Percentiles rank a stretch among this genome's conserved stretches.
Conservation (phyloP, 2,329 filamentous ascomycete genomes). For the Pestalotiopsis fici region DNA sequence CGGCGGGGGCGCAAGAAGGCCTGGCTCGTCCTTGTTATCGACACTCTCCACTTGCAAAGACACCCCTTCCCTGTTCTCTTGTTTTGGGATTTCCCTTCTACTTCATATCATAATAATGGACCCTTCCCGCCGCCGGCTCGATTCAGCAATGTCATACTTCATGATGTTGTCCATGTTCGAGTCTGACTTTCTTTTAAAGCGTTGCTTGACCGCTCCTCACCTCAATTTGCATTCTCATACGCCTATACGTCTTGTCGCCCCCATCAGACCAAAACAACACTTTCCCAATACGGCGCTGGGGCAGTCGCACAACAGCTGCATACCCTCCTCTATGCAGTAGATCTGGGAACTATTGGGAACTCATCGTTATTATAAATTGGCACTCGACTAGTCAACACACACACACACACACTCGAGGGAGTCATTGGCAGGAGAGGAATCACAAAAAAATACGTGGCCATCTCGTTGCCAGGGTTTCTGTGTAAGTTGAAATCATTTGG, state of each 20-base stretch:
- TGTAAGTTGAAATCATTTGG: not conserved
- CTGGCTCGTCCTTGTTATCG: conserved; percentile 9
- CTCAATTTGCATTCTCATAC: not conserved
- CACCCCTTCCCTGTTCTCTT: conserved; percentile 12
- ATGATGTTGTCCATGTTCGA: conserved; percentile 9
- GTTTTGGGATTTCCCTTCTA: conserved; percentile 14
- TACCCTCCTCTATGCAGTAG: not conserved
- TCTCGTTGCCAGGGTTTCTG: not conserved
- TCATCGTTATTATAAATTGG: not conserved
- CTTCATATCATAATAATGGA: conserved; percentile 8
- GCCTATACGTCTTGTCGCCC: not conserved
- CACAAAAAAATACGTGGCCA: not conserved
- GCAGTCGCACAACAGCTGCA: not conserved
- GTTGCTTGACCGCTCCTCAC: not conserved
- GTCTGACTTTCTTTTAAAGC: not conserved
- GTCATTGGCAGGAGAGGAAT: not conserved
- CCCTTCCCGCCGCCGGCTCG: not conserved
- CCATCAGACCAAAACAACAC: not conserved
- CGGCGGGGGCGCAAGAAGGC: conserved; percentile 9
- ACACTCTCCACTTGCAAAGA: conserved; percentile 19
- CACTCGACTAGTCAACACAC: not conserved
- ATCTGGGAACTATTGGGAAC: not conserved
- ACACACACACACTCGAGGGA: not conserved
- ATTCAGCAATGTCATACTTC: conserved; percentile 9
- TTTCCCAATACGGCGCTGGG: not conserved